Evolutionary conservation across 768 basidiomycete genomes (phyloP).

Genomic region (Pleurotus giganteus): DNA sequence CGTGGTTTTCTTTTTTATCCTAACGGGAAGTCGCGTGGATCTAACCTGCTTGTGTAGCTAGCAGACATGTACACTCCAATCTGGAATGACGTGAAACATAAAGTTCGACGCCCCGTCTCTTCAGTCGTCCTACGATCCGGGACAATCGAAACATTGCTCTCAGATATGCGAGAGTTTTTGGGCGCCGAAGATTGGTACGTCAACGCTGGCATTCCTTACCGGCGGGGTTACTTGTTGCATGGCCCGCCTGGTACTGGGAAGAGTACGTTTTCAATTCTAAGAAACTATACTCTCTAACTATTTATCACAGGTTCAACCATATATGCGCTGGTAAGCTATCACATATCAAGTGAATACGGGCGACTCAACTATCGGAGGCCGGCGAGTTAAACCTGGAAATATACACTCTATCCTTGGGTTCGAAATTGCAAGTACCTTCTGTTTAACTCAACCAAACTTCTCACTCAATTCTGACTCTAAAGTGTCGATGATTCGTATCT

Average conservation of each 20-base stretch:
- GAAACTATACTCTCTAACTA: slow-evolving; percentile 60
- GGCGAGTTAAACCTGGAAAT: slow-evolving; percentile 81
- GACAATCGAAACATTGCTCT: slow-evolving; percentile 42
- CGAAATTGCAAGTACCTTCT: slow-evolving; percentile 36
- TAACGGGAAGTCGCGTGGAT: too few species aligned
- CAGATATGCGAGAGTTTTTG: slow-evolving; percentile 53
- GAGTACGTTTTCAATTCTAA: slow-evolving; percentile 33
- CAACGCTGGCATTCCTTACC: slow-evolving; percentile 55
- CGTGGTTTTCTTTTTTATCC: slow-evolving; percentile 7
- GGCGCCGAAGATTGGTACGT: slow-evolving; percentile 56
- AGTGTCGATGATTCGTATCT: slow-evolving; percentile 53
- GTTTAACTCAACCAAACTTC: neutral
- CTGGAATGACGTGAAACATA: slow-evolving; percentile 48
- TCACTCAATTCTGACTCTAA: slow-evolving; percentile 12
- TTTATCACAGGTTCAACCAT: slow-evolving; percentile 73
- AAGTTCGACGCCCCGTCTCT: slow-evolving; percentile 45
- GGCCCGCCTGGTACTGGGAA: slow-evolving; percentile 66
- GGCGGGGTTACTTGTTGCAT: slow-evolving; percentile 55
- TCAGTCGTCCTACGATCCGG: slow-evolving; percentile 52
- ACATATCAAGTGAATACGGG: too few species aligned
- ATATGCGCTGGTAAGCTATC: slow-evolving; percentile 42
- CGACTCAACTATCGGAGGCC: slow-evolving; percentile 29
- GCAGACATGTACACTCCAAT: slow-evolving; percentile 11
- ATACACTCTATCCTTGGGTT: slow-evolving; percentile 56
- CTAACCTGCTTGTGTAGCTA: slow-evolving; percentile 3